Evolutionary conservation across 2,329 filamentous ascomycete genomes (phyloP).

Genomic region (Aspergillus hiratsukae): DNA sequence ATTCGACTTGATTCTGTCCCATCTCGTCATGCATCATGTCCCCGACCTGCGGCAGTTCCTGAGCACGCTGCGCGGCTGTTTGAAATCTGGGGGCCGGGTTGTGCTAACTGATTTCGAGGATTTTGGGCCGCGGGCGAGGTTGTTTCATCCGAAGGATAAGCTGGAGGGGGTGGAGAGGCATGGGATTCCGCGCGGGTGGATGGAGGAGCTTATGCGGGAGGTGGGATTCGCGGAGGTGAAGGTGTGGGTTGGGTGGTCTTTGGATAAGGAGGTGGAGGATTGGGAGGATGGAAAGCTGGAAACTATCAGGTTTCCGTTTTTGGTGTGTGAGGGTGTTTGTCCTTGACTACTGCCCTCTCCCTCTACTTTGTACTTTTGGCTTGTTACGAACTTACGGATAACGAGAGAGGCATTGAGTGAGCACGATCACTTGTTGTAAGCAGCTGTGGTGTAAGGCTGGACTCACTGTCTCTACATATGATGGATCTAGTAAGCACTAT

Average conservation of each 20-base stretch:
- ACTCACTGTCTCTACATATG: not conserved
- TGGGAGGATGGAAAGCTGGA: conserved; percentile 39
- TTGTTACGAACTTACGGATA: no score
- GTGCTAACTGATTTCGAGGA: conserved; percentile 57
- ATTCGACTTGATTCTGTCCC: conserved; percentile 51
- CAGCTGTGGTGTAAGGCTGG: not conserved
- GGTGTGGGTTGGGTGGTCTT: conserved; percentile 46
- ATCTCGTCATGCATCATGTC: conserved; percentile 56
- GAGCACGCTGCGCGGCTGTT: conserved; percentile 43
- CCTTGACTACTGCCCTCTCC: not conserved
- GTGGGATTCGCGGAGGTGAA: conserved; percentile 48
- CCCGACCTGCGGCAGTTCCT: conserved; percentile 43
- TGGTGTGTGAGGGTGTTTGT: conserved; percentile 35
- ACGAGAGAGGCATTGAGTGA: no score
- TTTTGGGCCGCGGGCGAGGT: conserved; percentile 48
- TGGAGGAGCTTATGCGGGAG: conserved; percentile 41
- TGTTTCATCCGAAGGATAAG: conserved; percentile 51
- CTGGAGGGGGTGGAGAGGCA: conserved; percentile 53
- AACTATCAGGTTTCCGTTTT: conserved; percentile 40
- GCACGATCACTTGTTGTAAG: not conserved
- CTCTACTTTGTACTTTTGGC: no score
- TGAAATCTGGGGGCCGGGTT: conserved; percentile 46
- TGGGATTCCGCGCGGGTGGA: conserved; percentile 44
- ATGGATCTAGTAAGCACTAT: not conserved
- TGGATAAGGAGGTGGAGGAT: conserved; percentile 49